phyloP scores from a whole-genome alignment of 495 filamentous ascomycete species.

The Neurospora pannonica region DNA sequence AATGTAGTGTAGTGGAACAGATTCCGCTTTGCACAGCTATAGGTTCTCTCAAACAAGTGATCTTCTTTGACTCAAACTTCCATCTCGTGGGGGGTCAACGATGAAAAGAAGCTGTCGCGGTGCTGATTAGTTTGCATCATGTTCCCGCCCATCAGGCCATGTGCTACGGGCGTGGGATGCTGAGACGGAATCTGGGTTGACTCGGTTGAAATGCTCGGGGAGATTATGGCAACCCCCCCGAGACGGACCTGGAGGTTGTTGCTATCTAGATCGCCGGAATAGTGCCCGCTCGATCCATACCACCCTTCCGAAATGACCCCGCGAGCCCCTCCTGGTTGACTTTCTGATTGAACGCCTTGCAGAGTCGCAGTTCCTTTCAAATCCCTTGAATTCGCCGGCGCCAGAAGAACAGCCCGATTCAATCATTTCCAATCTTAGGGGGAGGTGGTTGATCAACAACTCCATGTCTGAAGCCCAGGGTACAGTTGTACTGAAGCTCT shows the following conservation, averaged over 20 bases:
- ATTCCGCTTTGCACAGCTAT: background rate
- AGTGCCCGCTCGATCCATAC: background rate
- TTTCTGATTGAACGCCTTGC: background rate
- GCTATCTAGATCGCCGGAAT: background rate
- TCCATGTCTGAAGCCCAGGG: background rate
- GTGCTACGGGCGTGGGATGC: background rate
- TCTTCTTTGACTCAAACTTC: background rate
- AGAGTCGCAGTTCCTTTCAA: background rate
- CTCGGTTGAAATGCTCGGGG: background rate
- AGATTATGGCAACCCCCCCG: background rate
- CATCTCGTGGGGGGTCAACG: background rate
- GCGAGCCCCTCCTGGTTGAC: background rate
- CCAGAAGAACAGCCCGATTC: background rate
- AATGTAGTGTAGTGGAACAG: background rate
- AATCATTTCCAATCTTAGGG: background rate
- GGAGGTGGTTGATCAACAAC: background rate
- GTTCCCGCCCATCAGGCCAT: background rate
- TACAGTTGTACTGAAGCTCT: background rate
- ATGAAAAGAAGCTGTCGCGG: background rate
- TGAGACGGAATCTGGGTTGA: background rate
- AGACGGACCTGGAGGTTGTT: background rate
- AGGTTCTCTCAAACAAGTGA: background rate
- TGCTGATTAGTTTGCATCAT: background rate
- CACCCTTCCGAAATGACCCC: background rate
- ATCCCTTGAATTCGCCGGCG: background rate